Base-by-base conservation (phyloP, 2,329 filamentous ascomycete genomes). In the Phaeosphaeria sp. region DNA sequence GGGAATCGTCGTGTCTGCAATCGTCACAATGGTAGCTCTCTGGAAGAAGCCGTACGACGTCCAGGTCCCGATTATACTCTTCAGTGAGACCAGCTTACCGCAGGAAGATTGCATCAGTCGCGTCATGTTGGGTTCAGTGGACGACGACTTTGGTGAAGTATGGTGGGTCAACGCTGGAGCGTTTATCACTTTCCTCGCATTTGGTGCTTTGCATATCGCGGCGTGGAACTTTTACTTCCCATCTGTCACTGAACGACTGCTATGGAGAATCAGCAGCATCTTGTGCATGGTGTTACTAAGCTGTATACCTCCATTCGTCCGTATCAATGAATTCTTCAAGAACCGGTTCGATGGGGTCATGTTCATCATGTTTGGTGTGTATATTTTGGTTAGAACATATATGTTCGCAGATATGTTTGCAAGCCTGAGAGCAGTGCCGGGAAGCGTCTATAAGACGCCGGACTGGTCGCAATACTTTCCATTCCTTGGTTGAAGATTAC, bases 1-100 rank as follows among this genome's bases (percentile, higher is more conserved):
- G 7, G 58, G 48, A 2, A 62, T 60, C n/a, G 55, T 67, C 10
- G 41, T 53, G 17, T 67, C 59, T 23, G 59, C 64, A 1, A 17
- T 61, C 10, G 6, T 56, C 11, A 60, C 54, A 6, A 65, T 62
- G 33, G 15, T 42, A 3, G 46, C 41, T 11, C 62, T 42, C 50
- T 64, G 59, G 59, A n/a, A 54, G 11, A 69, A 69, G 42, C 66
- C 64, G 7, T 59, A 59, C 15, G 64, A 65, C 30, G 43, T 67
- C 5, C 54, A 52, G n/a, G 46, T 30, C 17, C 60, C 59, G 1
- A 51, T 61, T 1, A 15, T 48, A 15, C 15, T 42, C 21, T 33
- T 15, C 2, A 21, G 11, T 20, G 36, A 50, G 7, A 20, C n/a
- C 30, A 23, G 11, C 46, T 44, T 44, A 5, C 20, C 17, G 13